Conservation (phyloP, 331 rosid species). For the Stylosanthes scabra region DNA sequence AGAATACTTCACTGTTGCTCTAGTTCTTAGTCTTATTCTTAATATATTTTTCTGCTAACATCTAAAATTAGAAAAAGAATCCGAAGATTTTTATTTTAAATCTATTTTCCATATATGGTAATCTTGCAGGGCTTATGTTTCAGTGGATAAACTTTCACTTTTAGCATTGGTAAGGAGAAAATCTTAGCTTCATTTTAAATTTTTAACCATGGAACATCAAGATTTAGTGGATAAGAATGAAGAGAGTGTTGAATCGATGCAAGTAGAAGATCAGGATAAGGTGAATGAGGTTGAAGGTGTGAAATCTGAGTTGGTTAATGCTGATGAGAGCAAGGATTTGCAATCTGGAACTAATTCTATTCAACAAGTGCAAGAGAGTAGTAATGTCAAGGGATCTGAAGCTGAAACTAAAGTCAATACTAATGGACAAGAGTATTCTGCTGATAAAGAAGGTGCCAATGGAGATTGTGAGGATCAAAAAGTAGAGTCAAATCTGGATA, state of each 20-base stretch:
- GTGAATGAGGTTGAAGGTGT: slow-evolving; percentile 25
- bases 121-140: slow-evolving; percentile 2
- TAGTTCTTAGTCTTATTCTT: neutral
- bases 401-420: slow-evolving; percentile 34
- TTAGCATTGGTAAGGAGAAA: slow-evolving; percentile 1
- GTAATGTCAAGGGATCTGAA: slow-evolving; percentile 37
- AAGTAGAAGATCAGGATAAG: slow-evolving; percentile 46
- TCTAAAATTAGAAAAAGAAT: neutral
- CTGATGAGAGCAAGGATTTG: slow-evolving; percentile 35
- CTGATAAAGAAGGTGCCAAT: slow-evolving; percentile 33
- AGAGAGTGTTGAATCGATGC: slow-evolving; percentile 41
- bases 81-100: too few species aligned
- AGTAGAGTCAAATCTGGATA: slow-evolving; percentile 41
- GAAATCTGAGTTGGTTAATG: slow-evolving; percentile 33
- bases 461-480: slow-evolving; percentile 35
- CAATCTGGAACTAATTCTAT: slow-evolving; percentile 11
- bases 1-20: neutral
- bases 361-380: neutral
- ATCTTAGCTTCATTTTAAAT: neutral
- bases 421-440: slow-evolving; percentile 32
- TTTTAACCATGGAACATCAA: slow-evolving; percentile 49
- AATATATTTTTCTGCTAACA: neutral
- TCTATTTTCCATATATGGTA: neutral
- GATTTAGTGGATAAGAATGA: slow-evolving; percentile 35
- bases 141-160: neutral